Evolutionary conservation across 345 rosid genomes (phyloP), one percentile per base, ranked within the genome.

Genomic region (Euclidium syriacum): DNA sequence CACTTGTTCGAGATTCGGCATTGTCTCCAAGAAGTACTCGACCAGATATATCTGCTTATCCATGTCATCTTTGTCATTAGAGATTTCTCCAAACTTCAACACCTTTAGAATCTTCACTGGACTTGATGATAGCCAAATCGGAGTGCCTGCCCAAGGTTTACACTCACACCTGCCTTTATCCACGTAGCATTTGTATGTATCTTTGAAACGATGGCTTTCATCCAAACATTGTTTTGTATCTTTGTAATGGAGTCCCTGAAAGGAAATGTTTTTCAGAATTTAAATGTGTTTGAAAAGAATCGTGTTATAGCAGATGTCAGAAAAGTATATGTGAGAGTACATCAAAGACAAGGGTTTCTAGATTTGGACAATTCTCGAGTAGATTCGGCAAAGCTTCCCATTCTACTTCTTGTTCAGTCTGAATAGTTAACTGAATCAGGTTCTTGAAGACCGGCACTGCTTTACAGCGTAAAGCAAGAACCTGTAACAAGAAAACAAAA

Each of bases 1-100:
- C 46, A 54, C 62, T 44, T 65, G 34, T 42, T 54, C 62, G 5
- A 65, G 62, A 9, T 65, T 65, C 0, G 62, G 70, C 70, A 65
- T 54, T 34, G 70, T 6, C 35, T 33, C 38, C 36, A 54, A 33
- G 1, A 65, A 65, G 38, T 54, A 7, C 47, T 55, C 12, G 30
- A 65, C 43, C 7, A 54, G 10, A 17, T 34, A 46, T 6, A 7
- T 17, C 54, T 65, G 62, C 16, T 17, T 54, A 1, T 44, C 47
- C 11, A 11, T 11, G 62, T 65, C 70, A 65, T 54, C 62, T 2
- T 15, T 23, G 19, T 4, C 2, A 42, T 0, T 12, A 54, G 43
- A 0, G 47, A 33, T 42, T 12, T 43, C 38, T 17, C 47, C 70
- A 65, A 54, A 65, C 70, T 54, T 34, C 36, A 54, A 25, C 24